Evolutionary conservation across 1,284 basidiomycete species (phyloP).

Genomic region (Sphaerobolus stellatus): DNA sequence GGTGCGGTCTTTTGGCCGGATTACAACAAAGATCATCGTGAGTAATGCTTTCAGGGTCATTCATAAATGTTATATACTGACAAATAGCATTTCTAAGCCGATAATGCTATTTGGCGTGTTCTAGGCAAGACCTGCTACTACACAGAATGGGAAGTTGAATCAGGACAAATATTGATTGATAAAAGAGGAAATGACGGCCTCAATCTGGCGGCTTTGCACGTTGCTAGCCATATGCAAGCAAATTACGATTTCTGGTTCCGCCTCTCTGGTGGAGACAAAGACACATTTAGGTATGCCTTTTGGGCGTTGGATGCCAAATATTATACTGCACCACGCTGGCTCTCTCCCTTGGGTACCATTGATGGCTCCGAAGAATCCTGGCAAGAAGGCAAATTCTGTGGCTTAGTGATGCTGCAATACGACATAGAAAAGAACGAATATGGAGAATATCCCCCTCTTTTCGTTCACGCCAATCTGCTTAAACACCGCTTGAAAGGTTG

Average conservation of each 20-base stretch:
- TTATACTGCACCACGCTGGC: constrained; percentile 36
- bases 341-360: constrained; percentile 33
- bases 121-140: constrained; percentile 39
- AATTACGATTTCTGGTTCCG: constrained; percentile 43
- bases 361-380: constrained; percentile 3
- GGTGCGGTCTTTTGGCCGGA: constrained; percentile 47
- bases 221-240: constrained; percentile 41
- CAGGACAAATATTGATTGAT: constrained; percentile 44
- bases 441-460: constrained; percentile 35
- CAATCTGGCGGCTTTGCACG: constrained; percentile 42
- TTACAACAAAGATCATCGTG: constrained; percentile 43
- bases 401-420: constrained; percentile 35
- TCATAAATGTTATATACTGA: constrained; percentile 1
- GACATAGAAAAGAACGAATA: constrained; percentile 16
- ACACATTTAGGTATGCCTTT: constrained; percentile 38
- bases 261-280: constrained; percentile 43
- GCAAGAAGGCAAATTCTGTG: constrained; percentile 37
- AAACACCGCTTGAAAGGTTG: constrained; percentile 32
- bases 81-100: constrained; percentile 22
- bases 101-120: constrained; percentile 47
- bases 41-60: constrained; percentile 15
- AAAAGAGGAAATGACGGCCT: constrained; percentile 43
- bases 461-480: constrained; percentile 44
- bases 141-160: constrained; percentile 40
- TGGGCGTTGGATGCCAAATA: constrained; percentile 37